These are phyloP conservation scores for Alternaria sp. DNA, from an alignment of 2,329 filamentous ascomycete genomes.

Conservation along the genomic window DNA sequence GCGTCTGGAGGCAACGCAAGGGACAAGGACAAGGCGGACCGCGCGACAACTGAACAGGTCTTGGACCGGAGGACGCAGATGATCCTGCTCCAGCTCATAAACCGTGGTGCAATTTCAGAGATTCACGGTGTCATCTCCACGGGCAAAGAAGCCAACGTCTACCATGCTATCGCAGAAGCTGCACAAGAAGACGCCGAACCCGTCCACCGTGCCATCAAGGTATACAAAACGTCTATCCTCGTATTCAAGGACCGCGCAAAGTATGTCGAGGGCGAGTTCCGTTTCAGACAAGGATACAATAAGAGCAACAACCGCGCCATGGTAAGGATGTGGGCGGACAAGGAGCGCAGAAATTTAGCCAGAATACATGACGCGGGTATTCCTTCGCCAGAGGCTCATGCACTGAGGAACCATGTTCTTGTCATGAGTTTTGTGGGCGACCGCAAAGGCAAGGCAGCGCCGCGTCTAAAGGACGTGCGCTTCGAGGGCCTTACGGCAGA, in stretches of 20 bases:
- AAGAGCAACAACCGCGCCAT: conserved; percentile 95
- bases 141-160: conserved; percentile 98
- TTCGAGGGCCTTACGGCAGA: conserved; percentile 70
- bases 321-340: conserved; percentile 99
- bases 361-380: conserved; percentile 85
- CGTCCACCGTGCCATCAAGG: conserved; percentile 88
- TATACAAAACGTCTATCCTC: conserved; percentile 97
- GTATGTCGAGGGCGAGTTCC: conserved; percentile 93
- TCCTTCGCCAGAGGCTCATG: conserved; percentile 86
- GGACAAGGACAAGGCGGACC: conserved; percentile 87
- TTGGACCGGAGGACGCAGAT: conserved; percentile 92
- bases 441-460: conserved; percentile 84
- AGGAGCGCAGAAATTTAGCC: conserved; percentile 93
- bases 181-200: conserved; percentile 57
- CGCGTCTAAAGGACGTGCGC: conserved; percentile 85
- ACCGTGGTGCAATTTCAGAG: conserved; percentile 85
- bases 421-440: conserved; percentile 95
- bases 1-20: conserved; percentile 56
- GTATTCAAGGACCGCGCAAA: conserved; percentile 98
- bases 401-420: conserved; percentile 90
- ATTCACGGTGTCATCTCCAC: conserved; percentile 96
- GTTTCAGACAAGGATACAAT: conserved; percentile 89
- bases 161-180: conserved; percentile 77
- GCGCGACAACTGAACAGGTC: conserved; percentile 93
- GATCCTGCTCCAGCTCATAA: conserved; percentile 96